Conservation (phyloP, 2,329 filamentous ascomycete genomes). For the Aureobasidium melanogenum region DNA sequence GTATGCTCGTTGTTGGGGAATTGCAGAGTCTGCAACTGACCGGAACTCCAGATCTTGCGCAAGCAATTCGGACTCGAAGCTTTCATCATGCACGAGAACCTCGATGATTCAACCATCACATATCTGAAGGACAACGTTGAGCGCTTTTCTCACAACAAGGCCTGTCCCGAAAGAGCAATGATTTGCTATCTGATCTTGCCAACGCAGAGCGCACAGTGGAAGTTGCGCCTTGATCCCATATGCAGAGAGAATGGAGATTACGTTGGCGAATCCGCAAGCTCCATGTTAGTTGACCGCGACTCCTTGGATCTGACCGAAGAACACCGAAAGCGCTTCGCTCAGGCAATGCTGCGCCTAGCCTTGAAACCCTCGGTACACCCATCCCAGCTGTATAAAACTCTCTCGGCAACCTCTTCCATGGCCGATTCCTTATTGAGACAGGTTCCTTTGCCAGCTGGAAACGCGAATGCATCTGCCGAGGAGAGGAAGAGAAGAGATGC, state of each 20-base stretch:
- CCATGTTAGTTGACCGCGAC: neutral
- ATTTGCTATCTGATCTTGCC: neutral
- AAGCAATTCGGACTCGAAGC: neutral
- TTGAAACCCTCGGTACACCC: constrained; percentile 2
- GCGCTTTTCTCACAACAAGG: neutral
- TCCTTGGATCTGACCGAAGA: neutral
- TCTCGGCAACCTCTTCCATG: neutral
- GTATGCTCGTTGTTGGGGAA: neutral
- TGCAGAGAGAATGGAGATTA: neutral
- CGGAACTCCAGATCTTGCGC: neutral
- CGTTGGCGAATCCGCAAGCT: neutral
- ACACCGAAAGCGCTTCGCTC: neutral
- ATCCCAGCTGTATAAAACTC: neutral
- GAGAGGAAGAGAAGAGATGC: neutral
- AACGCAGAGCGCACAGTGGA: neutral
- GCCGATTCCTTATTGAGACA: neutral
- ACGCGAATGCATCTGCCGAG: neutral
- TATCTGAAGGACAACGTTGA: neutral
- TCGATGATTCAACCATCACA: neutral
- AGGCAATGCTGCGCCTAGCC: neutral
- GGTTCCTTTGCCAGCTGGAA: neutral
- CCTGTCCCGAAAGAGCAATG: neutral
- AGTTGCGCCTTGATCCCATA: neutral
- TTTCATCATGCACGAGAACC: neutral
- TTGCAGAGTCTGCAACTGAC: neutral